Conservation (phyloP, 345 rosid genomes). For the Theobroma cacao region DNA sequence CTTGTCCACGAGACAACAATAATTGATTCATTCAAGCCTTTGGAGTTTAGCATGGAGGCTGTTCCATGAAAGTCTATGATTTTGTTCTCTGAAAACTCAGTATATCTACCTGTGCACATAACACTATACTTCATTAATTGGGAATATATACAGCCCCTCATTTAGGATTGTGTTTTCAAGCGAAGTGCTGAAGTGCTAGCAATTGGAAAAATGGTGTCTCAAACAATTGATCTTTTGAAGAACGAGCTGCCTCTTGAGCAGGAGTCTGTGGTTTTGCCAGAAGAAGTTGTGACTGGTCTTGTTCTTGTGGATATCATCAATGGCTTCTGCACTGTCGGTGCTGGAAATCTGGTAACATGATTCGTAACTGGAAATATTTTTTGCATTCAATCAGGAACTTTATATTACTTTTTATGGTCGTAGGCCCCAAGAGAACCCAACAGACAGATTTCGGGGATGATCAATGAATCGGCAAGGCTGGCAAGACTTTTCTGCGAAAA, state of each 20-base stretch:
- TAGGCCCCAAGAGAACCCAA: constrained; percentile 75
- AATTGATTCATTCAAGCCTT: neutral
- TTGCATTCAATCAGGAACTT: neutral
- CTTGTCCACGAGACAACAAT: neutral
- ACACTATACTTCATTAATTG: neutral
- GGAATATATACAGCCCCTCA: neutral
- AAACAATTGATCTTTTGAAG: constrained; percentile 44
- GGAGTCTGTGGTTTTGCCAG: constrained; percentile 41
- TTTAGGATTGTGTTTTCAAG: neutral
- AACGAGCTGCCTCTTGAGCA: constrained; percentile 67
- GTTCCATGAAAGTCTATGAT: neutral
- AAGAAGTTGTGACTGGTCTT: constrained; percentile 63
- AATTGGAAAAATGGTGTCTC: constrained; percentile 23
- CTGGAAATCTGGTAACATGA: constrained; percentile 74
- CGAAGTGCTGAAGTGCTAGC: neutral
- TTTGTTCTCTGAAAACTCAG: neutral
- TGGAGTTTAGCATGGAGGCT: neutral
- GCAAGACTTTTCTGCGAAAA: constrained; percentile 58
- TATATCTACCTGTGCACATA: neutral
- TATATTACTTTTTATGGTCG: neutral
- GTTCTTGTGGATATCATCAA: constrained; percentile 80
- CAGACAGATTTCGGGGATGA: constrained; percentile 66
- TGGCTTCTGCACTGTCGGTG: constrained; percentile 88
- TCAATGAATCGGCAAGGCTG: constrained; percentile 60
- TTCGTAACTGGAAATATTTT: too few species aligned